These are phyloP conservation scores for Miamiensis avidus DNA, from an alignment of 169 alveolate species.

Conservation along the genomic window DNA sequence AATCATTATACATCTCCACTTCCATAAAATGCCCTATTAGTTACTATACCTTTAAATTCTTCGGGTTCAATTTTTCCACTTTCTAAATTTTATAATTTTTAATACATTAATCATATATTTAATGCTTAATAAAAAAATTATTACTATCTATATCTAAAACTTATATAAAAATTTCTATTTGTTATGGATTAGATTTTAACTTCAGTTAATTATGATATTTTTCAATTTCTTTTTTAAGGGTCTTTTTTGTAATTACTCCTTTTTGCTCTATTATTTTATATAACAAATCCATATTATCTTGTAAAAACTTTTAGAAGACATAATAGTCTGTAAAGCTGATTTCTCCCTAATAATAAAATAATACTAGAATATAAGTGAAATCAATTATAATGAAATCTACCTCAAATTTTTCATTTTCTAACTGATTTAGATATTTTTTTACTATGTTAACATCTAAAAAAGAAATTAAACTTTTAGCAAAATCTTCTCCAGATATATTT, in stretches of 20 bases:
- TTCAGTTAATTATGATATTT: not conserved
- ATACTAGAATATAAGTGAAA: too few species aligned
- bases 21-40: conserved; percentile 7
- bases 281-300: not conserved
- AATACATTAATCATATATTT: not conserved
- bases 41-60: conserved; percentile 1
- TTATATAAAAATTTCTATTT: conserved; percentile 16
- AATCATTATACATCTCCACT: not conserved
- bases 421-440: conserved; percentile 5
- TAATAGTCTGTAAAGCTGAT: conserved; percentile 7
- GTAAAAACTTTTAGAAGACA: conserved; percentile 5
- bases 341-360: not conserved
- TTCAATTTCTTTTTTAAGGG: not conserved
- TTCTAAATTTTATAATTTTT: not conserved
- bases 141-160: conserved; percentile 19
- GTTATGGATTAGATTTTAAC: not conserved
- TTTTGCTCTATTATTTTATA: conserved; percentile 6
- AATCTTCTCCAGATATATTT: conserved; percentile 23
- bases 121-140: not conserved
- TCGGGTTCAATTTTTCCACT: conserved; percentile 11
- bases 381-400: not conserved
- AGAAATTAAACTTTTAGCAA: conserved; percentile 22
- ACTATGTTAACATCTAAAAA: not conserved
- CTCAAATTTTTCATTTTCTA: conserved; percentile 8
- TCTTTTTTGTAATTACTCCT: conserved; percentile 11